A percentile compares a stretch with the other conserved stretches of the same genome.
Evolutionary conservation across 2,329 filamentous ascomycete species (phyloP).

Genomic region (Blastomyces gilchristii): DNA sequence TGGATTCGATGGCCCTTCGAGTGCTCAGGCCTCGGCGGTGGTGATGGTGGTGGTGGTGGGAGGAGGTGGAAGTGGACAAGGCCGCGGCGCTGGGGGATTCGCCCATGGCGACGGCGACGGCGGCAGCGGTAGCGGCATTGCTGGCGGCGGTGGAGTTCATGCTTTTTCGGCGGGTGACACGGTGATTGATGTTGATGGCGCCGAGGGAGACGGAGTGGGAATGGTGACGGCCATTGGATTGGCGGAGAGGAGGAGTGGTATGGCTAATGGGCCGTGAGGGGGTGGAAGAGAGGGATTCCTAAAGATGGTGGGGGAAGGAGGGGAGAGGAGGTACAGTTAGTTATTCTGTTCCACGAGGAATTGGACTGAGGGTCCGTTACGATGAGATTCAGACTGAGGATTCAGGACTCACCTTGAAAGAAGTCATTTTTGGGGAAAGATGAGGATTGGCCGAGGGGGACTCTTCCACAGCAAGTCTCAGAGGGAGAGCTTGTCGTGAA

Average conservation of each 20-base stretch:
- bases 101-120: conserved; percentile 56
- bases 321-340: not conserved
- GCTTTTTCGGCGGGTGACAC: conserved; percentile 87
- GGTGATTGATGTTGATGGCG: conserved; percentile 68
- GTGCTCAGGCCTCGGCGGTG: conserved; percentile 39
- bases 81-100: conserved; percentile 50
- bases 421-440: conserved; percentile 6
- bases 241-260: conserved; percentile 51
- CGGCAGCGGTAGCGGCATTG: conserved; percentile 56
- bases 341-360: not conserved
- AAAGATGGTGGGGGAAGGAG: not conserved
- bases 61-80: conserved; percentile 33
- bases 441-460: not conserved
- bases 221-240: conserved; percentile 62
- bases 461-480: conserved; percentile 5
- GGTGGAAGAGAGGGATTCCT: conserved; percentile 18
- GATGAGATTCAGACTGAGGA: not conserved
- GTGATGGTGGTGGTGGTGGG: conserved; percentile 35
- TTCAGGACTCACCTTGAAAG: conserved; percentile 9
- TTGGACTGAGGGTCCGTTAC: not conserved
- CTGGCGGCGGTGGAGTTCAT: conserved; percentile 64
- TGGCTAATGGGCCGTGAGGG: conserved; percentile 55
- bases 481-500: not conserved
- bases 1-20: conserved; percentile 48
- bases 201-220: conserved; percentile 71